Base-by-base conservation (phyloP, 176 grass and related monocot species). In the Saccharum officinarum region DNA sequence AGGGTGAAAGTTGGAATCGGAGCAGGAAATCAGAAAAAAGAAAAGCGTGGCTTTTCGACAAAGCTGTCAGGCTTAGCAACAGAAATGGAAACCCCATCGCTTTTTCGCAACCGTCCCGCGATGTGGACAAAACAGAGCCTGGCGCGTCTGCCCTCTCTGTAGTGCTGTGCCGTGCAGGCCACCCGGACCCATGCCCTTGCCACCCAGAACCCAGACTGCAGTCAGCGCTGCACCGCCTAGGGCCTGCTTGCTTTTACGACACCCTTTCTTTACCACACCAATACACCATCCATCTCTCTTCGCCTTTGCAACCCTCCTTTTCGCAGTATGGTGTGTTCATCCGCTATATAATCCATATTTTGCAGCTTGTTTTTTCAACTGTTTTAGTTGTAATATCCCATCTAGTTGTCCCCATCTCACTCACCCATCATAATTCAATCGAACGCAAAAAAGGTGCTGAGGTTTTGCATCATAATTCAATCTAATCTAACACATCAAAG, bases 61-160 rank as follows among this genome's bases (percentile, higher is more conserved):
- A 25, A 25, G 57, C 22, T 61, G 57, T 23, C 57, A 61, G 57
- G 57, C 8, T 44, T 44, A 7, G 40, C 70, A 72, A 72, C 70
- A 46, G 70, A 72, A 72, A 72, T 46, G 70, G 70, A 72, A 72
- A 45, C 69, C 20, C 9, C 68, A 7, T 72, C 40, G 69, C 40
- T 72, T 72, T 72, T 72, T 26, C 40, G 11, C 69, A 45, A 46
- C 70, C 22, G 70, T 40, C 70, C 70, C 40, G 8, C 40, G 40
- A 72, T 72, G 40, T 40, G 70, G 70, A 72, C 70, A 72, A 72
- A 72, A 26, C 70, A 41, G 40, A 72, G 40, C 12, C 39, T 44
- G 10, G 0, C 0, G 5, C 10, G 2, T 2, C 61, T 64, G 61
- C 23, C 17, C 20, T 57, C 20, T 14, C 47, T 55, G 18, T 2